Evolutionary conservation across 2,329 filamentous ascomycete genomes (phyloP), one percentile per base, ranked within the genome.

Genomic region (Fusarium torulosum): DNA sequence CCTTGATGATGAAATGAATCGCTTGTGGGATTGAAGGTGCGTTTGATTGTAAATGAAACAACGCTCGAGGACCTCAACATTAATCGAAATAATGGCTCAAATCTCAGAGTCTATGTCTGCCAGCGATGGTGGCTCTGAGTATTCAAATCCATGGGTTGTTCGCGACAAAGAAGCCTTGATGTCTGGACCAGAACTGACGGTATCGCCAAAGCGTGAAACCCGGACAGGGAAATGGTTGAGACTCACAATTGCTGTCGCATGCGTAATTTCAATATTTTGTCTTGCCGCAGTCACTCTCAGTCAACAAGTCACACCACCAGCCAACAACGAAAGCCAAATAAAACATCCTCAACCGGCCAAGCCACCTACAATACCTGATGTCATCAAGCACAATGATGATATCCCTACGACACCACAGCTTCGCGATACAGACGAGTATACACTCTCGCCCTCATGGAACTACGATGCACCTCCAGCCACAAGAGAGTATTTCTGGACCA

Each of bases 401-500:
- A 37, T 74, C 0, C 69, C 75, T 0, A 20, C 31, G 11, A 27
- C 25, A 0, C 66, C 79, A 1, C 71, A 58, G 4, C 65, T 80
- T 10, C 74, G 79, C 41, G 54, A 77, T 23, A 21, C 78, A 3
- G 76, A 79, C 1, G 85, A 89, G 49, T 90, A 92, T 61, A 75
- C 88, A 6, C 79, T 92, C 17, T 79, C 85, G 50, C 73, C 81
- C 0, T 67, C 78, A 3, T 92, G 90, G 90, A 77, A 90, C 59
- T 82, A 83, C 62, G 44, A 79, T 19, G 82, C 85, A 0, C 67
- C 80, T 4, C 81, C 84, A 0, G 82, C 80, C 17, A 82, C 80
- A 3, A 82, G 89, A 68, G 83, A 86, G 64, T 89, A 88, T 70
- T 78, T 83, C 62, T 91, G 88, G 88, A 85, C 79, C 0, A 84